phyloP scores from a whole-genome alignment of 2,329 filamentous ascomycete genomes.

The Cadophora sp. region DNA sequence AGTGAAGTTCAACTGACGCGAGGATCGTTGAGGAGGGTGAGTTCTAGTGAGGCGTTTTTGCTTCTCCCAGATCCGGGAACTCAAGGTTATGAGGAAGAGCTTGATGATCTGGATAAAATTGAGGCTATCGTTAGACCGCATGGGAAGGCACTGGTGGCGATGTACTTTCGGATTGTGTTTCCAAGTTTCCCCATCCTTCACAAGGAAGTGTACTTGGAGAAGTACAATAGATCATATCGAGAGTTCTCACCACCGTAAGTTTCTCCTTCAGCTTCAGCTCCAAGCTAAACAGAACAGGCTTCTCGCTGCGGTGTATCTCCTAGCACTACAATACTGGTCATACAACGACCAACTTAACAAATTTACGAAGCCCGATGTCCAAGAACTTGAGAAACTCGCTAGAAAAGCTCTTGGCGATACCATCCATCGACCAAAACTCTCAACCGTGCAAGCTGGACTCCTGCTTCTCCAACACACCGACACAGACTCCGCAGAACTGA shows the following conservation, averaged over 20 bases:
- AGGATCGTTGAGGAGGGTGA: slow-evolving; percentile 74
- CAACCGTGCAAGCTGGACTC: slow-evolving; percentile 61
- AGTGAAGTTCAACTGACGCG: slow-evolving; percentile 77
- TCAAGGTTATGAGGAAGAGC: slow-evolving; percentile 58
- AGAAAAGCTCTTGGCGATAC: slow-evolving; percentile 54
- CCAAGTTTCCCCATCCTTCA: slow-evolving; percentile 58
- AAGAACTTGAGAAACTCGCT: slow-evolving; percentile 48
- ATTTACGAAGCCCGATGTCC: slow-evolving; percentile 49
- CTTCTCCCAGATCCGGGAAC: slow-evolving; percentile 76
- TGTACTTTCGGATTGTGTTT: slow-evolving; percentile 52
- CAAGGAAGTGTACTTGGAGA: slow-evolving; percentile 67
- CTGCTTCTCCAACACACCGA: slow-evolving; percentile 54
- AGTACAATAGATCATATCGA: slow-evolving; percentile 61
- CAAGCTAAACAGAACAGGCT: slow-evolving; percentile 40
- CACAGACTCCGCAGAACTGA: slow-evolving; percentile 40
- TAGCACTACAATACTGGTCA: slow-evolving; percentile 67
- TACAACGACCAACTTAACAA: slow-evolving; percentile 60
- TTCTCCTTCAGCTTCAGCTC: neutral
- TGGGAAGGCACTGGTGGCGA: slow-evolving; percentile 37
- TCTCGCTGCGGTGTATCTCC: slow-evolving; percentile 65
- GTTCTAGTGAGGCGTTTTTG: slow-evolving; percentile 77
- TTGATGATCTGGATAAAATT: slow-evolving; percentile 43
- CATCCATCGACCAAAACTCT: slow-evolving; percentile 59
- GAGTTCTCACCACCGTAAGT: slow-evolving; percentile 61
- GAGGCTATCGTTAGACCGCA: slow-evolving; percentile 40